Percentiles rank a stretch among this genome's conserved stretches.
These are phyloP conservation scores for Podospora appendiculata DNA, from an alignment of 495 filamentous ascomycete species.

Conservation along the genomic window DNA sequence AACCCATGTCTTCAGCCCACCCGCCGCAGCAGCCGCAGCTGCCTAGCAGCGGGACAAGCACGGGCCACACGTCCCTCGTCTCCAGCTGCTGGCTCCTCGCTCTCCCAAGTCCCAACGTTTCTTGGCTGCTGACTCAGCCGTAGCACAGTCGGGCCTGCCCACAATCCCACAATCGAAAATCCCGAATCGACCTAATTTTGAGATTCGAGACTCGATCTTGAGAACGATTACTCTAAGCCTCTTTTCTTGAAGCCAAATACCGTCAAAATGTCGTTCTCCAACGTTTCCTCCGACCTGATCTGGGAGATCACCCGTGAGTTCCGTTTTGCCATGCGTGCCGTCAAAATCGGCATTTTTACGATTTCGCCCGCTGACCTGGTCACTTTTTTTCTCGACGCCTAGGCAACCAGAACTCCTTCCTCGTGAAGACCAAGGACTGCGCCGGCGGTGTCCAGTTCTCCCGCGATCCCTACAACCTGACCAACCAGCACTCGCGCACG, in stretches of 20 bases:
- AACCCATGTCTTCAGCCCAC: too few species aligned
- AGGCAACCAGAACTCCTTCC: slow-evolving; percentile 76
- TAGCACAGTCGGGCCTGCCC: too few species aligned
- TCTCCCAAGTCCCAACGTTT: too few species aligned
- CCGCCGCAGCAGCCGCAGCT: too few species aligned
- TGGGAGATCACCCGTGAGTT: slow-evolving; percentile 85
- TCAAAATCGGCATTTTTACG: background rate
- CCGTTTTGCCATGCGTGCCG: background rate
- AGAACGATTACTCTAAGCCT: background rate
- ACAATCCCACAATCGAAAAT: too few species aligned
- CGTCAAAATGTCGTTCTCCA: slow-evolving; percentile 39
- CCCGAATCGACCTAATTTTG: too few species aligned
- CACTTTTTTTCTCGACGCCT: slow-evolving; percentile 2
- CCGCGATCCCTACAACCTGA: slow-evolving; percentile 82
- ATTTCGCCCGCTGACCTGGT: background rate
- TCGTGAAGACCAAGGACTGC: slow-evolving; percentile 71
- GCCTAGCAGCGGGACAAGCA: too few species aligned
- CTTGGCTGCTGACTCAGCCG: too few species aligned
- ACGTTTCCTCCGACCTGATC: slow-evolving; percentile 80
- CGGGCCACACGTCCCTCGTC: too few species aligned
- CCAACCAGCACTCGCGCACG: slow-evolving; percentile 87
- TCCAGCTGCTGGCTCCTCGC: too few species aligned
- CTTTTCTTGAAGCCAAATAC: slow-evolving; percentile 23
- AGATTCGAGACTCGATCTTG: too few species aligned
- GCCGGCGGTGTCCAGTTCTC: slow-evolving; percentile 80